Evolutionary conservation across 1,139 yeast species (phyloP), one percentile per base, ranked within the genome.

Genomic region (Taphrina populina): DNA sequence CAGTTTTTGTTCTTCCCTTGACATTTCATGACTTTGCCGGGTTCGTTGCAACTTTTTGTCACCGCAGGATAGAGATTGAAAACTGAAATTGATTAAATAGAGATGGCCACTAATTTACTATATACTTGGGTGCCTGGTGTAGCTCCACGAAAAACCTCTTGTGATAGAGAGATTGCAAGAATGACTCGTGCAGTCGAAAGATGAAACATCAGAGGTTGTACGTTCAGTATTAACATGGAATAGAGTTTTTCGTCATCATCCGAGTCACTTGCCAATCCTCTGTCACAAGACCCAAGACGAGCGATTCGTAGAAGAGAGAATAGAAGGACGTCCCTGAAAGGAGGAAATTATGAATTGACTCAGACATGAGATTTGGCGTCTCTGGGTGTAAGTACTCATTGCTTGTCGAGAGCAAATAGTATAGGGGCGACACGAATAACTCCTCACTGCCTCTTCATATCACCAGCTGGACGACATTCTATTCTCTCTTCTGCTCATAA

Each of bases 151-250:
- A n/a, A n/a, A n/a, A n/a, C n/a, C n/a, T n/a, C n/a, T n/a, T n/a
- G n/a, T n/a, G n/a, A n/a, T n/a, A n/a, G n/a, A n/a, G n/a, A n/a
- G n/a, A n/a, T n/a, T n/a, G n/a, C n/a, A n/a, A n/a, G n/a, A n/a
- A n/a, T n/a, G n/a, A n/a, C n/a, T n/a, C n/a, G n/a, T n/a, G n/a
- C 47, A 43, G 47, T 43, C 47, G 47, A 43, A 43, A 43, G 47
- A 43, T 43, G 47, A 43, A 43, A 21, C 47, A 30, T 43, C 47
- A 43, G 35, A 26, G 13, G 29, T 43, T 29, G 47, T 43, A 43
- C 47, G 47, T 43, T 43, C 47, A 43, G 47, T 30, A 43, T 43
- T 43, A 43, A 30, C 47, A 43, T 43, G 47, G 47, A 43, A 43
- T 43, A 43, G 47, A 43, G 37, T 43, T 43, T 43, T 43, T 43